Evolutionary conservation across 768 basidiomycete genomes (phyloP), one percentile per base, ranked within the genome.

Genomic region (Boletus patriciae): DNA sequence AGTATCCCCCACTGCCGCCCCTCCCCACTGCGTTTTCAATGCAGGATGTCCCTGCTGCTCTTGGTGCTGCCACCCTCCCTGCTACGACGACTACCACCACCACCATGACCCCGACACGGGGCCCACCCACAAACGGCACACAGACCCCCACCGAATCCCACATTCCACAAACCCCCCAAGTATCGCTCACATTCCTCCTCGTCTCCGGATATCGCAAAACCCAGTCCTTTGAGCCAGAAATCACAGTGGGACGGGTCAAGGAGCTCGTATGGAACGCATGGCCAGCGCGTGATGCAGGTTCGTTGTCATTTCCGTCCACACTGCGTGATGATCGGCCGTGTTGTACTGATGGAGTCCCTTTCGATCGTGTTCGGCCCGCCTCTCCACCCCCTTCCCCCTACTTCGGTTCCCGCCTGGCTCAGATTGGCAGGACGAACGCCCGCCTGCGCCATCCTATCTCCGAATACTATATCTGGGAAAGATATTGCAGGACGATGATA

Each of bases 251-350:
- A 18, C 78, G 90, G 62, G 86, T 90, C 29, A 92, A 92, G 72
- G 90, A 92, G 73, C 80, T 92, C 46, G 82, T 86, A 37, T 92
- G 90, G 90, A 89, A 86, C 73, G 80, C 83, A 34, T 92, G 90
- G 90, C 88, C 88, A 29, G 73, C 51, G 49, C 65, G 67, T 46
- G 67, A 63, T 54, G 61, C 76, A 63, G 88, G 89, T 86, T 59
- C 65, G 60, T 55, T 46, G 13, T 57, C 44, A 54, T 62, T 50
- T 62, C 56, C 50, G 52, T 49, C 45, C 9, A 31, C 15, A 45
- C 44, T 48, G 41, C 56, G 47, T 51, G 54, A 11, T 65, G 59
- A 62, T 65, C 62, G 38, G 54, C 37, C n/a, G 8, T 49, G 21
- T 46, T 42, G 51, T n/a, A 18, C 54, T 58, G 45, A 66, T 52